Conservation (phyloP, 1,139 yeast species). For the Geotrichum candidum region DNA sequence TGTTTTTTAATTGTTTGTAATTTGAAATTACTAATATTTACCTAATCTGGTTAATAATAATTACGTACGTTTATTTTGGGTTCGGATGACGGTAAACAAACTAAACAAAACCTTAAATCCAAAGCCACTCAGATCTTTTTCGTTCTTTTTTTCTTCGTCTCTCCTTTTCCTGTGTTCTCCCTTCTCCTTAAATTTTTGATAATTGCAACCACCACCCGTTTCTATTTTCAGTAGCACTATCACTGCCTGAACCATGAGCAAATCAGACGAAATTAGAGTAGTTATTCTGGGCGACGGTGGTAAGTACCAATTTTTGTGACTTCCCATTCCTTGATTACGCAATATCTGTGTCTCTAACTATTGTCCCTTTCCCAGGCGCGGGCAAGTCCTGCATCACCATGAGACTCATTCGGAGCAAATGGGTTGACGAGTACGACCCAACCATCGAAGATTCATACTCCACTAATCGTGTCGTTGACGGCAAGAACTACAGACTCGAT, state of each 20-base stretch:
- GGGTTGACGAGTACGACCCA: conserved; percentile 35
- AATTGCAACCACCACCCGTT: background rate
- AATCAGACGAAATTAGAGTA: conserved; percentile 18
- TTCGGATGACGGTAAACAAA: background rate
- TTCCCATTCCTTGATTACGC: background rate
- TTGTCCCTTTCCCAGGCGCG: conserved; percentile 22
- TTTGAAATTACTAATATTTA: background rate
- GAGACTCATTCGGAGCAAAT: conserved; percentile 33
- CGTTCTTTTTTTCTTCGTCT: background rate
- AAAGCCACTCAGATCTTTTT: conserved; percentile 4
- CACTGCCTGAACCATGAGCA: conserved; percentile 1
- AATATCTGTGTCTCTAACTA: background rate
- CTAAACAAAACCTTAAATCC: background rate
- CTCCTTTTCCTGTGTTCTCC: background rate
- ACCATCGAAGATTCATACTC: conserved; percentile 36
- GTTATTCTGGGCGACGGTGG: conserved; percentile 36
- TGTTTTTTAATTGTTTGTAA: background rate
- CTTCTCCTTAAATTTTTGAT: background rate
- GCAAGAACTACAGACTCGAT: conserved; percentile 31
- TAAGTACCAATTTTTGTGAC: conserved; percentile 16
- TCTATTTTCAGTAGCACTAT: background rate
- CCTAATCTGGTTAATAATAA: background rate
- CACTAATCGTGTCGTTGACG: conserved; percentile 33
- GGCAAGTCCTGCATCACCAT: conserved; percentile 35
- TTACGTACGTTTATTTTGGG: background rate